Conservation (phyloP, 1,284 basidiomycete genomes). For the Cryptococcus hybrid region DNA sequence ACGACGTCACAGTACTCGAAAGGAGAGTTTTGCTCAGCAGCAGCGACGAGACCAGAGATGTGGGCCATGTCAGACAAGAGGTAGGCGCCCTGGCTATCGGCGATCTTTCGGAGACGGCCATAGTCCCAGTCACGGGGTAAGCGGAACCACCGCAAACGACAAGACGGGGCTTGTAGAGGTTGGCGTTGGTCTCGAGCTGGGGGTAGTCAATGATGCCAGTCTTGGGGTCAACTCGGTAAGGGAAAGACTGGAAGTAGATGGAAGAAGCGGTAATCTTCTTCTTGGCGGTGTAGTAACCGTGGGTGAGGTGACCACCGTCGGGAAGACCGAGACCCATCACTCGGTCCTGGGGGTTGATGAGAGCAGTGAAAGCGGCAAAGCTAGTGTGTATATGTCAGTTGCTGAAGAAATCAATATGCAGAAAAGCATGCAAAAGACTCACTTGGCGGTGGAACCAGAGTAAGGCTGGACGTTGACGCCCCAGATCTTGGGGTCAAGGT, state of each 20-base stretch:
- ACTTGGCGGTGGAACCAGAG: slow-evolving; percentile 92
- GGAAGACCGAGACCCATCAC: slow-evolving; percentile 99
- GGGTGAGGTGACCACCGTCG: slow-evolving; percentile 97
- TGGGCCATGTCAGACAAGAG: slow-evolving; percentile 97
- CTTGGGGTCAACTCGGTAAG: slow-evolving; percentile 81
- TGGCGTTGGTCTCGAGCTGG: slow-evolving; percentile 78
- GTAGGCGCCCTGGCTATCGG: slow-evolving; percentile 86
- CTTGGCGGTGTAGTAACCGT: slow-evolving; percentile 98
- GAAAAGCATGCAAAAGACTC: slow-evolving; percentile 41
- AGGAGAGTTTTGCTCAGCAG: slow-evolving; percentile 86
- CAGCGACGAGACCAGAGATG: slow-evolving; percentile 93
- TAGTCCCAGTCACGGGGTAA: slow-evolving; percentile 99
- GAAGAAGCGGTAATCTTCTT: slow-evolving; percentile 99
- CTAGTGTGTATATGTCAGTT: slow-evolving; percentile 53
- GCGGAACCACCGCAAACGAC: slow-evolving; percentile 98
- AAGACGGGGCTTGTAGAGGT: slow-evolving; percentile 94
- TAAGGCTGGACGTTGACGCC: slow-evolving; percentile 99
- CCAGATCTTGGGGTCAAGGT: slow-evolving; percentile 87
- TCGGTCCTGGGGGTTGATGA: slow-evolving; percentile 96
- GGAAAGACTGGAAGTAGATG: slow-evolving; percentile 99
- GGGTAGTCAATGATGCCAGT: slow-evolving; percentile 93
- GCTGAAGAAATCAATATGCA: too few relatives aligned
- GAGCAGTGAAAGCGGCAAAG: slow-evolving; percentile 95
- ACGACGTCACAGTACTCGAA: slow-evolving; percentile 98
- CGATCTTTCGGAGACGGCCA: slow-evolving; percentile 72